phyloP scores from a whole-genome alignment of 2,329 filamentous ascomycete species.

The Kalmusia sp. region DNA sequence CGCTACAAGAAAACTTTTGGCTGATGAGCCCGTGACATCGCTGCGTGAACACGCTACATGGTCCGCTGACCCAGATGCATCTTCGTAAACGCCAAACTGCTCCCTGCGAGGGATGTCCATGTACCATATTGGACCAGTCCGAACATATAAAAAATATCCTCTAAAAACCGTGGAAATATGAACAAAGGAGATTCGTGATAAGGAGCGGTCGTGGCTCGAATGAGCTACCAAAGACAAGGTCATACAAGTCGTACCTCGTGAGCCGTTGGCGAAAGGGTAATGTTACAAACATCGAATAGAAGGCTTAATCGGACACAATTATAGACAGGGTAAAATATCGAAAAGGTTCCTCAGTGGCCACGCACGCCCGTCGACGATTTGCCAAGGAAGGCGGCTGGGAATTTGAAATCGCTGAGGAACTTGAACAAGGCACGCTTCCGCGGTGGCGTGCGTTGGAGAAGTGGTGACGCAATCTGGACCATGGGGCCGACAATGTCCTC shows the following conservation, averaged over 20 bases:
- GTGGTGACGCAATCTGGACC: conserved; percentile 59
- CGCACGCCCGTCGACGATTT: conserved; percentile 37
- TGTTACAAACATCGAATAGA: conserved; percentile 39
- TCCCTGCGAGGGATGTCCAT: conserved; percentile 26
- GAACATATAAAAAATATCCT: conserved; percentile 19
- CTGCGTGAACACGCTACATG: conserved; percentile 32
- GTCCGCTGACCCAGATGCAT: conserved; percentile 15
- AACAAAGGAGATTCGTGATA: conserved; percentile 48
- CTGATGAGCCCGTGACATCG: conserved; percentile 39
- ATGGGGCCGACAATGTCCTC: conserved; percentile 95
- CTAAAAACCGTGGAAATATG: conserved; percentile 29
- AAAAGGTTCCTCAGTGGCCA: conserved; percentile 27
- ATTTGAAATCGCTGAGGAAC: conserved; percentile 47
- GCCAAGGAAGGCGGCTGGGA: conserved; percentile 42
- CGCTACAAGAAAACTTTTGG: conserved; percentile 27
- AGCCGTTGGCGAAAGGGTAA: conserved; percentile 34
- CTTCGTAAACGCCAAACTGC: conserved; percentile 26
- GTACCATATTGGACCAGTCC: conserved; percentile 21
- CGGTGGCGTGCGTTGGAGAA: conserved; percentile 48
- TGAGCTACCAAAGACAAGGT: conserved; percentile 33
- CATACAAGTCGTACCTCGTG: conserved; percentile 50
- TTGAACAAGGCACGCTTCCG: conserved; percentile 48
- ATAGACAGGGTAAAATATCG: conserved; percentile 31
- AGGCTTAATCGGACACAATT: conserved; percentile 38
- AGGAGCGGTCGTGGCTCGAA: conserved; percentile 41